Evolutionary conservation across 495 filamentous ascomycete genomes (phyloP).

Genomic region (Daldinia caldariorum): DNA sequence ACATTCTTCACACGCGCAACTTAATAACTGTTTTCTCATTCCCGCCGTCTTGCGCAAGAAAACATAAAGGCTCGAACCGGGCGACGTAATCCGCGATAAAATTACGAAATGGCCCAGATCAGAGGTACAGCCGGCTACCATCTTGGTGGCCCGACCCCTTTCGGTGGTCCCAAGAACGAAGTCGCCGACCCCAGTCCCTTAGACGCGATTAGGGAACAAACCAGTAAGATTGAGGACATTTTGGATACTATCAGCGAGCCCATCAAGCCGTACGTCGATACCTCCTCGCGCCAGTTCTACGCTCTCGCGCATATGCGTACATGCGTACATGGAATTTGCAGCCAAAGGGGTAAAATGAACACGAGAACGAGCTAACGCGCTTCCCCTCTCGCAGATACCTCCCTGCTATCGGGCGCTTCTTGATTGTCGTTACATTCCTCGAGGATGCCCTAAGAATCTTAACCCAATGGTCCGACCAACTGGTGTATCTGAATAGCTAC

Average conservation of each 20-base stretch:
- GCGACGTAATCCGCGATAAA: slow-evolving; percentile 24
- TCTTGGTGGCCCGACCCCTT: slow-evolving; percentile 78
- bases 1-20: slow-evolving; percentile 20
- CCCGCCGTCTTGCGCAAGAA: slow-evolving; percentile 23
- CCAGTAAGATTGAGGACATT: slow-evolving; percentile 96
- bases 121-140: slow-evolving; percentile 96
- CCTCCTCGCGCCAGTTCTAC: slow-evolving; percentile 5
- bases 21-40: not conserved
- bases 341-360: not conserved
- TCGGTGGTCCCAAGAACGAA: slow-evolving; percentile 67
- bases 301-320: not conserved
- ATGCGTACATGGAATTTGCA: slow-evolving; percentile 1
- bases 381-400: slow-evolving; percentile 72
- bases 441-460: slow-evolving; percentile 96
- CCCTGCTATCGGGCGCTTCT: slow-evolving; percentile 92
- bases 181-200: slow-evolving; percentile 83
- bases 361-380: slow-evolving; percentile 36
- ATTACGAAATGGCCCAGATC: slow-evolving; percentile 83
- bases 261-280: slow-evolving; percentile 86
- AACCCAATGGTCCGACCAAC: slow-evolving; percentile 97
- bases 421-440: slow-evolving; percentile 98
- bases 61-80: slow-evolving; percentile 37
- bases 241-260: slow-evolving; percentile 90
- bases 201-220: slow-evolving; percentile 91
- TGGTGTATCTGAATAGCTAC: slow-evolving; percentile 91